phyloP scores from a whole-genome alignment of 345 rosid species.

The Eucalyptus cloeziana region DNA sequence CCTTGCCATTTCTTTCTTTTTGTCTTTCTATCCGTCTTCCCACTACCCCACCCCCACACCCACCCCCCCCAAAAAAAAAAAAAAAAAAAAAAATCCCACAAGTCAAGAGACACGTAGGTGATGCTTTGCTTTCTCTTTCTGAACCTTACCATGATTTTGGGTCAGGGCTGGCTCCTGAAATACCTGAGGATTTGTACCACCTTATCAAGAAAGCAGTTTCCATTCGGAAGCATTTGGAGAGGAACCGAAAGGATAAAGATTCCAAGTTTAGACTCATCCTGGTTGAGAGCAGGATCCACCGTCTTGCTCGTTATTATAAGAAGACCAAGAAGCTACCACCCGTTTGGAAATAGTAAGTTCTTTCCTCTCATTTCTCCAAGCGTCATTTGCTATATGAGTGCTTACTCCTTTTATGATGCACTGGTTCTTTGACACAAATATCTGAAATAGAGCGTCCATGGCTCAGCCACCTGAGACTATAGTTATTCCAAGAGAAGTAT shows the following conservation, averaged over 20 bases:
- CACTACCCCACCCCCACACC: accelerated
- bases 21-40: neutral
- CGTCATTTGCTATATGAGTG: neutral
- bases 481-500: neutral
- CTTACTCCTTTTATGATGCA: neutral
- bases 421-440: neutral
- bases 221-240: slow-evolving; percentile 89
- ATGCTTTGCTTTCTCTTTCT: neutral
- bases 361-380: neutral
- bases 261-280: slow-evolving; percentile 85
- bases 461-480: neutral
- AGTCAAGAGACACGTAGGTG: neutral
- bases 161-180: slow-evolving; percentile 81
- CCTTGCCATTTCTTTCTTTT: neutral
- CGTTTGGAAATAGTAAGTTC: slow-evolving; percentile 81
- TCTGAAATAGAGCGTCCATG: neutral
- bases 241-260: slow-evolving; percentile 94
- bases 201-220: slow-evolving; percentile 92
- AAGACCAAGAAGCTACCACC: slow-evolving; percentile 95
- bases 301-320: slow-evolving; percentile 94
- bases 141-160: neutral
- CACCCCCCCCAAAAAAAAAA: too few species aligned
- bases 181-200: slow-evolving; percentile 87
- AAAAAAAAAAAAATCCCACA: neutral
- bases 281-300: slow-evolving; percentile 90